Conservation (phyloP, 2,329 filamentous ascomycete genomes). For the Trichoderma sp. region DNA sequence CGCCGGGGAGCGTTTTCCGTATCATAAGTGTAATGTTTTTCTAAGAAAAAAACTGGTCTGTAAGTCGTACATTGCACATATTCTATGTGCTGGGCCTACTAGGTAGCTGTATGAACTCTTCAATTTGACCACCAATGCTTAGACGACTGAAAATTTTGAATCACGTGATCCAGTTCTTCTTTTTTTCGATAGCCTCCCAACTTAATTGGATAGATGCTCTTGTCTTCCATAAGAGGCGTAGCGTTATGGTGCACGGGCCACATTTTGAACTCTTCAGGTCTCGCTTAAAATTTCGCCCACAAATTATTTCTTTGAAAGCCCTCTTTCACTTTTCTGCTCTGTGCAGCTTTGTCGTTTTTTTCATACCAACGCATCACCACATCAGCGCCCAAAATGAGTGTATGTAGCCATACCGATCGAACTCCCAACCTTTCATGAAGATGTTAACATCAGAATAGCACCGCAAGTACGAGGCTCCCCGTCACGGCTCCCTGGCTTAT, state of each 20-base stretch:
- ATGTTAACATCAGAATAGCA: conserved; percentile 44
- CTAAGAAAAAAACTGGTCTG: not conserved
- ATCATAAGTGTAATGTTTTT: conserved; percentile 25
- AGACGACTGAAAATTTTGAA: not conserved
- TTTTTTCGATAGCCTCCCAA: not conserved
- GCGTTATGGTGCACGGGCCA: conserved; percentile 34
- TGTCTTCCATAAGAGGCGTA: conserved; percentile 12
- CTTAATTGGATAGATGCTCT: not conserved
- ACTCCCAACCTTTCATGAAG: conserved; percentile 2
- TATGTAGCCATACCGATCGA: conserved; percentile 36
- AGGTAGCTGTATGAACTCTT: too few species aligned
- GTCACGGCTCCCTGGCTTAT: conserved; percentile 91
- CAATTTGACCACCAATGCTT: not conserved
- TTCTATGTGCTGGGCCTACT: not conserved
- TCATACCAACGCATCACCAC: conserved; percentile 45
- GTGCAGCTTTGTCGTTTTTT: conserved; percentile 43
- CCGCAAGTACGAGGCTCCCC: conserved; percentile 77
- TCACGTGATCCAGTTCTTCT: not conserved
- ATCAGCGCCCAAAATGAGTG: conserved; percentile 48
- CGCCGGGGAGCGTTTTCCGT: conserved; percentile 37
- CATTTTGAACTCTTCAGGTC: conserved; percentile 33
- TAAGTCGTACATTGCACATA: not conserved
- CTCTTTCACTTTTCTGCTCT: conserved; percentile 38
- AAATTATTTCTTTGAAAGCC: conserved; percentile 37
- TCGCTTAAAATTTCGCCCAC: conserved; percentile 49